Conservation (phyloP, 495 filamentous ascomycete genomes). For the Daldinia vernicosa region DNA sequence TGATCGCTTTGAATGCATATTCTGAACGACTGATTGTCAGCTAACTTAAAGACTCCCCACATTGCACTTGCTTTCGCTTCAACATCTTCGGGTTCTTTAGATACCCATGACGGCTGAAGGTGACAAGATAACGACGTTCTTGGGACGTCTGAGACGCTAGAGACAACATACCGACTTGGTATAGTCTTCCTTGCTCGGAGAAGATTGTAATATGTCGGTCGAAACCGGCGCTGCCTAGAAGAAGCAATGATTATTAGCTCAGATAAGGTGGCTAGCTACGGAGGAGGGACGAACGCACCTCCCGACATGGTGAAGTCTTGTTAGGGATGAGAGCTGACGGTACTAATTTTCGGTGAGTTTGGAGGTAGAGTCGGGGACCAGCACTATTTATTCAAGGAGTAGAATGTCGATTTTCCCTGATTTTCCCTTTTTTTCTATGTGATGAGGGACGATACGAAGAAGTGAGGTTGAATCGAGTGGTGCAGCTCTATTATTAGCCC, state of each 20-base stretch:
- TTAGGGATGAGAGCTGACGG: slow-evolving; percentile 13
- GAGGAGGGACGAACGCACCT: slow-evolving; percentile 40
- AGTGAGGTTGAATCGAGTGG: slow-evolving; percentile 30
- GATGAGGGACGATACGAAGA: slow-evolving; percentile 2
- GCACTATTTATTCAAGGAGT: slow-evolving; percentile 12
- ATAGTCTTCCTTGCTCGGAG: slow-evolving; percentile 96
- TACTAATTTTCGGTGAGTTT: slow-evolving; percentile 13
- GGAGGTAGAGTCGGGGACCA: neutral
- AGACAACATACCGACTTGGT: slow-evolving; percentile 92
- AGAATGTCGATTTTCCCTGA: slow-evolving; percentile 3
- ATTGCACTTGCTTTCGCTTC: slow-evolving; percentile 17
- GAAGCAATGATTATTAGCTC: slow-evolving; percentile 24
- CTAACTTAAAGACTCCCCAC: slow-evolving; percentile 23
- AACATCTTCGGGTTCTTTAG: neutral
- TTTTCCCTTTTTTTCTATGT: slow-evolving; percentile 3
- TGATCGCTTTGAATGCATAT: slow-evolving; percentile 99
- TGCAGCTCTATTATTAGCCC: slow-evolving; percentile 36
- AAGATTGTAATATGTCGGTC: slow-evolving; percentile 99
- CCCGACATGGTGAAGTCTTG: slow-evolving; percentile 57
- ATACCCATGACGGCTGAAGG: slow-evolving; percentile 9
- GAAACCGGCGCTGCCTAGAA: slow-evolving; percentile 89
- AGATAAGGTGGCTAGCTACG: slow-evolving; percentile 29
- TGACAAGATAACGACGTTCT: slow-evolving; percentile 15
- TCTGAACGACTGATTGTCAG: slow-evolving; percentile 64
- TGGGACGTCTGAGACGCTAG: neutral